Conservation (phyloP, 2,329 filamentous ascomycete genomes). For the Dactylonectria estremocensis region DNA sequence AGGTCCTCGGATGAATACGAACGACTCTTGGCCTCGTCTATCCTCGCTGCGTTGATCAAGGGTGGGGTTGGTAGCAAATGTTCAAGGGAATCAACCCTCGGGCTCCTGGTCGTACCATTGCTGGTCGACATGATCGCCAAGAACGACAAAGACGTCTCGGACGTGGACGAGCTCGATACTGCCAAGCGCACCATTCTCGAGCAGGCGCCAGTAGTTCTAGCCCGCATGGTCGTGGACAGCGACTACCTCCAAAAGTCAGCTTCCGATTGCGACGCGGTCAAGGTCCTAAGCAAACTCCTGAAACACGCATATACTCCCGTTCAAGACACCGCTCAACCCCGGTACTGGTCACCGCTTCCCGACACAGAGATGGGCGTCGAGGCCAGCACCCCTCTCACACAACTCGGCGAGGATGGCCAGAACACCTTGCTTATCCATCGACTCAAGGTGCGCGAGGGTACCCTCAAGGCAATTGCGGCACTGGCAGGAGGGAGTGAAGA, state of each 20-base stretch:
- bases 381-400: slow-evolving; percentile 56
- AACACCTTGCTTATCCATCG: slow-evolving; percentile 75
- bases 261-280: slow-evolving; percentile 73
- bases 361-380: slow-evolving; percentile 55
- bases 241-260: slow-evolving; percentile 86
- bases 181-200: slow-evolving; percentile 68
- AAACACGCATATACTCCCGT: slow-evolving; percentile 67
- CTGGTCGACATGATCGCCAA: slow-evolving; percentile 74
- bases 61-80: slow-evolving; percentile 75
- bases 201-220: slow-evolving; percentile 81
- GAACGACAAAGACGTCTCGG: slow-evolving; percentile 62
- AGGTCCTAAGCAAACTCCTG: slow-evolving; percentile 63
- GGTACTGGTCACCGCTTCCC: slow-evolving; percentile 58
- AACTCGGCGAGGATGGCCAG: slow-evolving; percentile 74
- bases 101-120: slow-evolving; percentile 78
- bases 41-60: slow-evolving; percentile 79
- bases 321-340: slow-evolving; percentile 48
- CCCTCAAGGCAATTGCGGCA: slow-evolving; percentile 85
- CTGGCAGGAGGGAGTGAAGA: slow-evolving; percentile 86
- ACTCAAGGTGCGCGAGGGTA: slow-evolving; percentile 82
- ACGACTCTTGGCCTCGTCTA: slow-evolving; percentile 77
- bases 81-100: slow-evolving; percentile 73
- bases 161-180: slow-evolving; percentile 55
- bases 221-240: slow-evolving; percentile 84
- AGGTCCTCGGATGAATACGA: slow-evolving; percentile 71